phyloP scores from a whole-genome alignment of 768 basidiomycete species.

The Lactarius evosmus region DNA sequence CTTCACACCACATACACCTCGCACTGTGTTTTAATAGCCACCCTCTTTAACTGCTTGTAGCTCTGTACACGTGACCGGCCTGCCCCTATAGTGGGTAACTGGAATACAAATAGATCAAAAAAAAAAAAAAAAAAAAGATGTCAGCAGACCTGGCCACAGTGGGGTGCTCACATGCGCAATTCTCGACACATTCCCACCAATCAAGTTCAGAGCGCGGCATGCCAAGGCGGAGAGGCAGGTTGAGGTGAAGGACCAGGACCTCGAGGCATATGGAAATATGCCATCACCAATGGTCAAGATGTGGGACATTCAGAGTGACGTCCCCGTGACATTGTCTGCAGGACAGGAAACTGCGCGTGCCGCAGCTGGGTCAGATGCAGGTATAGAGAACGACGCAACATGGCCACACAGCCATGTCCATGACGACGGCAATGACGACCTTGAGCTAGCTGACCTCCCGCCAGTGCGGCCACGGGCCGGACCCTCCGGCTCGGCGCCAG shows the following conservation, averaged over 20 bases:
- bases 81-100: too few species aligned
- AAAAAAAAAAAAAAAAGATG: too few species aligned
- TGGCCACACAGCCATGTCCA: not conserved
- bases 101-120: too few species aligned
- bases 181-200: slow-evolving; percentile 91
- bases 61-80: too few species aligned
- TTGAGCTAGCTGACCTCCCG: slow-evolving; percentile 17
- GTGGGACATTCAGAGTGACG: not conserved
- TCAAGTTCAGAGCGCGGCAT: slow-evolving; percentile 63
- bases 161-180: slow-evolving; percentile 75
- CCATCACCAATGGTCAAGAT: not conserved
- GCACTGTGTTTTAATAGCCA: too few species aligned
- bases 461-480: slow-evolving; percentile 24
- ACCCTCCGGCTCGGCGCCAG: slow-evolving; percentile 22
- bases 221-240: slow-evolving; percentile 9
- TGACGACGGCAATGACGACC: slow-evolving; percentile 1
- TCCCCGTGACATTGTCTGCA: not conserved
- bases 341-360: not conserved
- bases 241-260: slow-evolving; percentile 30
- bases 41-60: too few species aligned
- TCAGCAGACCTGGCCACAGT: slow-evolving; percentile 30
- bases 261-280: slow-evolving; percentile 10
- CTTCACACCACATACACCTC: too few species aligned
- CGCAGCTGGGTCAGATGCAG: not conserved
- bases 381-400: not conserved